Evolutionary conservation across 139 green algal species (phyloP), one percentile per base, ranked within the genome.

Genomic region (Coelastrella sp.): DNA sequence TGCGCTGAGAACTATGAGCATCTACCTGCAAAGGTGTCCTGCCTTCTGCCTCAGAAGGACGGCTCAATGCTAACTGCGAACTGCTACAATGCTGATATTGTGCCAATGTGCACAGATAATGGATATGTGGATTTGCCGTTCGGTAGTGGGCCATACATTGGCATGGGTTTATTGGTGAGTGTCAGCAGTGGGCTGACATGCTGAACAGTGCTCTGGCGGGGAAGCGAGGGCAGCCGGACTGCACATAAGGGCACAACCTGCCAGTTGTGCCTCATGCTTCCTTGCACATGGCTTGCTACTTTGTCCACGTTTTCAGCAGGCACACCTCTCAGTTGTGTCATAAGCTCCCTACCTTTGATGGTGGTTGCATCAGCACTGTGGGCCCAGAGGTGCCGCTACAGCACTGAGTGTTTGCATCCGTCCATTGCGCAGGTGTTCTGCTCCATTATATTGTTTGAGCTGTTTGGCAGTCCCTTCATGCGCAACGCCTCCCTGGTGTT

Each of bases 401-500:
- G 8, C 15, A 11, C 76, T 63, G 76, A 20, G 25, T 63, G 76
- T 8, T 82, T 20, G 10, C 20, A 82, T 11, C 57, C 59, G 17
- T 59, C 17, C 15, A 49, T 56, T 84, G 35, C 27, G 80, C 60
- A 87, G 82, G 82, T 96, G 25, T 92, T 95, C 85, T 66, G 93
- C 76, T 90, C 91, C 22, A 93, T 97, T 56, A 78, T 97, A 4
- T 73, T 97, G 10, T 81, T 97, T 58, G 95, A 97, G 91, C 49
- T 97, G 22, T 97, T 97, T 68, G 96, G 96, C 68, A 95, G 90
- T 17, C 96, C 96, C 73, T 97, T 97, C 86, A 91, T 97, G 85
- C 93, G 95, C 25, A 98, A 97, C 88, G 66, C 85, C 22, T 78
- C 78, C 24, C 92, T 96, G 24, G 89, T 96, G 17, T 79, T 95